These are phyloP conservation scores for Syzygium oleosum DNA, from an alignment of 345 rosid species.

Conservation along the genomic window DNA sequence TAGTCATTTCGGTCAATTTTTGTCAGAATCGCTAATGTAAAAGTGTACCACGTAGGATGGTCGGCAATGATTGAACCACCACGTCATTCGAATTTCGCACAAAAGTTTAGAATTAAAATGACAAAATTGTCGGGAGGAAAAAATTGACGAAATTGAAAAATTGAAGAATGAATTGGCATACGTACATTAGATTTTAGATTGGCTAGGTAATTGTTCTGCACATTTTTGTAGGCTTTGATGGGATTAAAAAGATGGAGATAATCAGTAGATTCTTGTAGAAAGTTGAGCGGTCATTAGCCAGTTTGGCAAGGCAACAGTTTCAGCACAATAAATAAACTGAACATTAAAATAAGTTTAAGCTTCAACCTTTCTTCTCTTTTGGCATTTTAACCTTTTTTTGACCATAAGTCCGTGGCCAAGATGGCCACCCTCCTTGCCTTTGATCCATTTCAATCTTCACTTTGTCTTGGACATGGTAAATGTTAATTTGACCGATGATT, in stretches of 20 bases:
- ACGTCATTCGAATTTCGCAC: no score
- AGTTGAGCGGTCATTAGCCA: background rate
- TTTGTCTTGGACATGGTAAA: background rate
- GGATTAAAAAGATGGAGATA: background rate
- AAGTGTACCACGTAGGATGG: background rate
- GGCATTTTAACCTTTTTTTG: background rate
- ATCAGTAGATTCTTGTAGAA: background rate
- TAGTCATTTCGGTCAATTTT: no score
- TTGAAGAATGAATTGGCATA: rapidly evolving
- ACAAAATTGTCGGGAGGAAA: no score
- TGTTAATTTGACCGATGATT: background rate
- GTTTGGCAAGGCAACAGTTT: background rate
- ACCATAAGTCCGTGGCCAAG: background rate
- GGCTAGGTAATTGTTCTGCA: background rate
- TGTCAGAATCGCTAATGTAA: background rate
- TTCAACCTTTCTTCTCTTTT: background rate
- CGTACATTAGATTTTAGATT: background rate
- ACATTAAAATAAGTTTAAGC: no score
- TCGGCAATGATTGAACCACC: no score
- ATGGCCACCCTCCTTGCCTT: background rate
- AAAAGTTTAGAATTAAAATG: no score
- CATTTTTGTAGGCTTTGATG: background rate
- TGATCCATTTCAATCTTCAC: background rate
- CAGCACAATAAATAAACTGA: background rate
- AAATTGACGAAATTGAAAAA: background rate